These are phyloP conservation scores for Clathrospora elynae DNA, from an alignment of 2,329 filamentous ascomycete species.

Conservation along the genomic window DNA sequence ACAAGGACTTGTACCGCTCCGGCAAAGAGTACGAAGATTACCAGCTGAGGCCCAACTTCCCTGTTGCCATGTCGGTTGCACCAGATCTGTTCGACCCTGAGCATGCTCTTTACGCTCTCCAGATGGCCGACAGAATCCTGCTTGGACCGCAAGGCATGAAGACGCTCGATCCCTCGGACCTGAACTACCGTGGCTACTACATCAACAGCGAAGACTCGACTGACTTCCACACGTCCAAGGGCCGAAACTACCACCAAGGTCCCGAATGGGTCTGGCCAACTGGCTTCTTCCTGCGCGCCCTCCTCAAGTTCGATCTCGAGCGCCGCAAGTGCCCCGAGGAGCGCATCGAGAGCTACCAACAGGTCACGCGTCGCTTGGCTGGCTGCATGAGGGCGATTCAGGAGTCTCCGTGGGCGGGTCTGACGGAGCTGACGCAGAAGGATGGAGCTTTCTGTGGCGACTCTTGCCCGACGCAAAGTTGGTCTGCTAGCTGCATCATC, in stretches of 20 bases:
- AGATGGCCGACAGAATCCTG: conserved; percentile 77
- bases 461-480: conserved; percentile 95
- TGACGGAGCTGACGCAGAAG: conserved; percentile 93
- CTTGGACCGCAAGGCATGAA: conserved; percentile 93
- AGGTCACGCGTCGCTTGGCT: conserved; percentile 80
- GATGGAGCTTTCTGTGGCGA: conserved; percentile 81
- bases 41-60: conserved; percentile 90
- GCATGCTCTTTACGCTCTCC: conserved; percentile 80
- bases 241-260: conserved; percentile 96
- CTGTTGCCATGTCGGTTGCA: conserved; percentile 93
- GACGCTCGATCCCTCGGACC: conserved; percentile 87
- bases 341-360: conserved; percentile 87
- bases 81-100: conserved; percentile 80
- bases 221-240: conserved; percentile 91
- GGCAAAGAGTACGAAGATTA: conserved; percentile 98
- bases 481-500: conserved; percentile 92
- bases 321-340: conserved; percentile 70
- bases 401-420: conserved; percentile 82
- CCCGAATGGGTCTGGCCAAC: conserved; percentile 99
- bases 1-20: conserved; percentile 94
- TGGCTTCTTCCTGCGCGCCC: conserved; percentile 89
- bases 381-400: conserved; percentile 86
- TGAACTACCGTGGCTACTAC: conserved; percentile 95
- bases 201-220: conserved; percentile 91
- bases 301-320: conserved; percentile 87